Evolutionary conservation across 1,284 basidiomycete genomes (phyloP).

Genomic region (Ganoderma resinaceum): DNA sequence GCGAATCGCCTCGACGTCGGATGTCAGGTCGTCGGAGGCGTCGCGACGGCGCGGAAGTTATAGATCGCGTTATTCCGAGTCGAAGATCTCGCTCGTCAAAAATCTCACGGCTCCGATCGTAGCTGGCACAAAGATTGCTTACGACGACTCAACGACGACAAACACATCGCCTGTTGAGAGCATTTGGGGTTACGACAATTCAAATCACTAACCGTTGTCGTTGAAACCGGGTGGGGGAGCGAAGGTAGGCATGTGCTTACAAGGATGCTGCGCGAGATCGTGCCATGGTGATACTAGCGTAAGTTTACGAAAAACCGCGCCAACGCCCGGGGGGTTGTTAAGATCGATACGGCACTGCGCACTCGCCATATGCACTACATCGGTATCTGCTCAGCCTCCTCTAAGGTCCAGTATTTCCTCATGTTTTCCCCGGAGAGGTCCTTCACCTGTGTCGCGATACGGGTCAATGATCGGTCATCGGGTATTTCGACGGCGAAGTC

Average conservation of each 20-base stretch:
- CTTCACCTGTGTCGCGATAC: conserved; percentile 44
- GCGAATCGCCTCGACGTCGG: background rate
- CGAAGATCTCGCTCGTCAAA: background rate
- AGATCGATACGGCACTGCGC: background rate
- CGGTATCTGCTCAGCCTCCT: conserved; percentile 61
- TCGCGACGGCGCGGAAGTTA: background rate
- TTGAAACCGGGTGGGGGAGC: no score
- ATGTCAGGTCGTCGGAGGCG: background rate
- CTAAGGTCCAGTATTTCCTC: conserved; percentile 68
- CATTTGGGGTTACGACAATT: background rate
- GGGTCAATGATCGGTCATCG: background rate
- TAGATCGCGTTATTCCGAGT: background rate
- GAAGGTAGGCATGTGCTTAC: background rate
- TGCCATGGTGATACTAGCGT: background rate
- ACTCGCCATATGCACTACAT: conserved; percentile 37
- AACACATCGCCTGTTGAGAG: background rate
- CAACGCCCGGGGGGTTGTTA: background rate
- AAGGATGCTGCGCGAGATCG: background rate
- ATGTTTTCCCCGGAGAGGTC: conserved; percentile 69
- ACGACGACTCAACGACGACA: background rate
- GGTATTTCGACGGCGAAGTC: background rate
- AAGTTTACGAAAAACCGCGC: background rate
- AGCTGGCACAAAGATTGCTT: background rate
- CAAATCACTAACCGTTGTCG: no score
- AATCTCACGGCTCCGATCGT: background rate